Evolutionary conservation across 805 yeast species (phyloP).

Genomic region (Schizosaccharomyces octosporus): DNA sequence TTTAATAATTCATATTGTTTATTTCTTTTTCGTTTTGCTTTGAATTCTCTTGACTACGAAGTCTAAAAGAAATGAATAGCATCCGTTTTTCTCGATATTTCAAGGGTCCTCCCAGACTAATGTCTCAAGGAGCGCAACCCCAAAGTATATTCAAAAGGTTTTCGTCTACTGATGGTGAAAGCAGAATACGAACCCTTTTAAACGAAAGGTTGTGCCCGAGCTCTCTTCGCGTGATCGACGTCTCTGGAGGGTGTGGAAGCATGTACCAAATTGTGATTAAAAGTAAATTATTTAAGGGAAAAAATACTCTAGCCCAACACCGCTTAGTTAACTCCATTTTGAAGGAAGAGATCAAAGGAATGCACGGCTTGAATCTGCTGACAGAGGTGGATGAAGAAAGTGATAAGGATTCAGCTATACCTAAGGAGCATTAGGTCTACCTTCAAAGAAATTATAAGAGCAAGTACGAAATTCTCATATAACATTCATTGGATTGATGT

Average conservation of each 20-base stretch:
- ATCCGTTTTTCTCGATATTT: too few species aligned
- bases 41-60: too few species aligned
- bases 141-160: background rate
- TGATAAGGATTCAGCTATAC: too few species aligned
- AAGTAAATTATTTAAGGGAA: constrained; percentile 49
- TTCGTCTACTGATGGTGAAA: background rate
- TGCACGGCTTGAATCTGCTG: background rate
- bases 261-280: constrained; percentile 78
- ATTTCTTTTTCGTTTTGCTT: too few species aligned
- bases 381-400: background rate
- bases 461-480: too few species aligned
- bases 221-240: constrained; percentile 44
- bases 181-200: constrained; percentile 16
- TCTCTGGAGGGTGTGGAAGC: constrained; percentile 88
- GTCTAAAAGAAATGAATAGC: too few species aligned
- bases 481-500: too few species aligned
- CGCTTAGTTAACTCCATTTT: constrained; percentile 60
- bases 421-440: too few species aligned
- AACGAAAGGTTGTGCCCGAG: constrained; percentile 33
- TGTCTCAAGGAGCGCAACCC: background rate
- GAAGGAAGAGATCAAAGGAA: constrained; percentile 46
- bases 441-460: too few species aligned
- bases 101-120: too few species aligned
- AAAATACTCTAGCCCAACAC: constrained; percentile 75
- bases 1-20: too few species aligned